Evolutionary conservation across 225 moss, liverwort and hornwort species (phyloP), one percentile per base, ranked within the genome.

Genomic region (Takakia lepidozioides): DNA sequence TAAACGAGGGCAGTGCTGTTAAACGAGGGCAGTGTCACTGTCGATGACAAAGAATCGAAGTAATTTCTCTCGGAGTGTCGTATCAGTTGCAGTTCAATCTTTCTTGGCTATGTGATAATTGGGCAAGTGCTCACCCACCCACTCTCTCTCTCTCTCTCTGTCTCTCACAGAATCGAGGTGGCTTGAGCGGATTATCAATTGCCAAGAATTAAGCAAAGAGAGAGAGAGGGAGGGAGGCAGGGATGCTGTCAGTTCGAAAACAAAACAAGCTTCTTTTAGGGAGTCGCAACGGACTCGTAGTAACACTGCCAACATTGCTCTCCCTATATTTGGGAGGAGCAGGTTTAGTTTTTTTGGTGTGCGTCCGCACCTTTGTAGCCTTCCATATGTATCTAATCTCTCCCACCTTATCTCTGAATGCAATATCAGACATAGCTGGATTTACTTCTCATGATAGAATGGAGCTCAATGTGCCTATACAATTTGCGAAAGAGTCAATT

Each of bases 351-450:
- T 46, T 69, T 26, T 27, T 50, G 34, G 34, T 66, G 3, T 66
- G 59, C 51, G 41, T 66, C 0, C 59, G 62, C 39, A 66, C 59
- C 2, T 78, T 69, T 23, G 9, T 49, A n/a, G 41, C 54, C 26
- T 42, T 64, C 15, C 45, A 56, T 9, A 25, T 65, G 43, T 73
- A 44, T 29, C 19, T 7, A 43, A 32, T 28, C 20, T 19, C 51
- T 8, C 34, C 59, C 8, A 58, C 61, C 26, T 21, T 55, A 15
- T 28, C 52, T 3, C 21, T 28, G 38, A 52, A 62, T 23, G 35
- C 68, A 42, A 35, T 35, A 16, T 49, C 1, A 14, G 2, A 41
- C 23, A 29, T 54, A 1, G 17, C 30, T 1, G 27, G n/a, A n/a
- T n/a, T n/a, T n/a, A n/a, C n/a, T n/a, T n/a, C n/a, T n/a, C n/a